Base-by-base conservation (phyloP, 306 rosid species). In the Medicago arabica region DNA sequence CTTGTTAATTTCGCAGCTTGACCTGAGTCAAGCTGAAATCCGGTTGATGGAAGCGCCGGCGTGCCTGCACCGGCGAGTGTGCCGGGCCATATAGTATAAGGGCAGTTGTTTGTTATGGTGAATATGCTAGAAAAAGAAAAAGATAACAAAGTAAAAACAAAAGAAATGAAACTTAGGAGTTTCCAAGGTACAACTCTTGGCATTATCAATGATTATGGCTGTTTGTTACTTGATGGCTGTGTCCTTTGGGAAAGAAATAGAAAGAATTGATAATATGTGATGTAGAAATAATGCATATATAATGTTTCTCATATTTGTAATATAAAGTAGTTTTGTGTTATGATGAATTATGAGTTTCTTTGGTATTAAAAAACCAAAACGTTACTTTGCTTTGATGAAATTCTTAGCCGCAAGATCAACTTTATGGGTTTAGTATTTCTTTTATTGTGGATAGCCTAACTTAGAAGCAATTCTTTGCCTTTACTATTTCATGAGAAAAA, bases 81-180 rank as follows among this genome's bases (percentile, higher is more conserved):
- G 2, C 96, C 96, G 0, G 98, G 98, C 98, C 98, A 94, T 75
- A 94, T 90, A 1, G 96, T 86, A 23, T 87, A 25, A 0, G 81
- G 88, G 71, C 98, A 94, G 71, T 88, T 87, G 90, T 94, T 92
- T 63, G 86, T 83, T 55, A 94, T 78, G 65, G 86, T 88, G 91
- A 94, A 90, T 17, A 77, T 87, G 77, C 47, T 43, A 5, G 83
- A 84, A 44, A 55, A 39, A 38, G 92, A 72, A 19, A 15, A 67
- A 58, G 84, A 68, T 65, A 81, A 34, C 36, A 83, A 67, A 2
- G 69, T 44, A 65, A 55, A 65, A 63, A 78, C 9, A 57, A 81
- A 18, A 39, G 18, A 63, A 66, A 66, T 10, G 67, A 79, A 78
- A 67, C 13, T 41, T 4, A 39, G 75, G 55, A 80, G 69, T 61